Evolutionary conservation across 2,329 filamentous ascomycete genomes (phyloP).

Genomic region (Beauveria caledonica): DNA sequence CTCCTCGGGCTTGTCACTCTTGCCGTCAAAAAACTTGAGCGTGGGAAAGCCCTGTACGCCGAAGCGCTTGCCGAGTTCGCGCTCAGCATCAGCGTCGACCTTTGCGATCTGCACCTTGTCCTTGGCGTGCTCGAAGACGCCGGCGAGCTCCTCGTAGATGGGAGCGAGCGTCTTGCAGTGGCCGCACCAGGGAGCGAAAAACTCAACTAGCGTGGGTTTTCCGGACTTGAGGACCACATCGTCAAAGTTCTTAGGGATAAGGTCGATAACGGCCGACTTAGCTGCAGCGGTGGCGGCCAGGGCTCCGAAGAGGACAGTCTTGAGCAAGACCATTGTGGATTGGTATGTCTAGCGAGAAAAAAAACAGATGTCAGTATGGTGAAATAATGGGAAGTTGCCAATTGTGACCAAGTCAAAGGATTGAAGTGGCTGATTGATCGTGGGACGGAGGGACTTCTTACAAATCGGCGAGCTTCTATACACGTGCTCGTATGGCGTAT

Average conservation of each 20-base stretch:
- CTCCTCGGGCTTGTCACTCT: slow-evolving; percentile 74
- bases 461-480: slow-evolving; percentile 3
- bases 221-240: slow-evolving; percentile 78
- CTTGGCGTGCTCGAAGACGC: slow-evolving; percentile 61
- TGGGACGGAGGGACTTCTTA: background rate
- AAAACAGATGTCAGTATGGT: background rate
- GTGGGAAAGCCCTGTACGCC: slow-evolving; percentile 93
- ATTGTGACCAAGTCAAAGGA: background rate
- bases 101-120: slow-evolving; percentile 81
- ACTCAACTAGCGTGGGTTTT: slow-evolving; percentile 94
- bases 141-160: slow-evolving; percentile 83
- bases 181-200: slow-evolving; percentile 98
- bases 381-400: background rate
- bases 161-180: slow-evolving; percentile 98
- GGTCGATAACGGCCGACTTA: slow-evolving; percentile 79
- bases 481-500: slow-evolving; percentile 10
- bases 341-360: slow-evolving; percentile 11
- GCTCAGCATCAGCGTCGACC: slow-evolving; percentile 89
- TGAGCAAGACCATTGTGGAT: slow-evolving; percentile 46
- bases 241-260: slow-evolving; percentile 88
- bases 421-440: background rate
- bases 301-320: slow-evolving; percentile 51
- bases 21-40: slow-evolving; percentile 95
- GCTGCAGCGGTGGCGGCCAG: slow-evolving; percentile 51
- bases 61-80: slow-evolving; percentile 74